phyloP scores from a whole-genome alignment of 768 basidiomycete species.

The Amanita pseudoporphyria region DNA sequence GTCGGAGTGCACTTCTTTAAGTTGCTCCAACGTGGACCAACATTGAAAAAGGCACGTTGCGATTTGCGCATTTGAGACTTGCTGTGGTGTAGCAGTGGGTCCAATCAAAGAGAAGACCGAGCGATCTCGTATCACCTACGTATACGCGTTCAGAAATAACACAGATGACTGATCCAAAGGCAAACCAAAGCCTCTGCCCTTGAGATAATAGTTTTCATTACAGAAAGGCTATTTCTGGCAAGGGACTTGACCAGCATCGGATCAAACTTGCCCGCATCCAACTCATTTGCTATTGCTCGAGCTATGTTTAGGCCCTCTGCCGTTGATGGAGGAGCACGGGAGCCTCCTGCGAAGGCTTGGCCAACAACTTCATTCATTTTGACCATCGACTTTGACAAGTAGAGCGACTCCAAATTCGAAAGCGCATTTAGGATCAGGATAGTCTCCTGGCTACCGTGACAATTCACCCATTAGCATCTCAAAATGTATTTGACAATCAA shows the following conservation, averaged over 20 bases:
- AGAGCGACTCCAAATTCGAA: slow-evolving; percentile 78
- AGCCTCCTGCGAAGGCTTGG: slow-evolving; percentile 66
- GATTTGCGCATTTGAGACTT: slow-evolving; percentile 66
- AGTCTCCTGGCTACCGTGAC: slow-evolving; percentile 69
- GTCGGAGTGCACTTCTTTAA: slow-evolving; percentile 59
- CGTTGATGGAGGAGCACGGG: slow-evolving; percentile 59
- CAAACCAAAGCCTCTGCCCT: slow-evolving; percentile 65
- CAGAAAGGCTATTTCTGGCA: slow-evolving; percentile 59
- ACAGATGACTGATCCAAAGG: background rate
- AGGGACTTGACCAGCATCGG: slow-evolving; percentile 76
- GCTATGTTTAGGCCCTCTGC: slow-evolving; percentile 73
- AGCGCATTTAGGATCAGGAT: slow-evolving; percentile 79
- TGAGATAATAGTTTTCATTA: slow-evolving; percentile 58
- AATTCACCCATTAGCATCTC: background rate
- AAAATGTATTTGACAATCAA: background rate
- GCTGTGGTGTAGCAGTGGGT: slow-evolving; percentile 70
- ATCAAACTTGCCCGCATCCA: slow-evolving; percentile 90
- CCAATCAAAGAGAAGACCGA: slow-evolving; percentile 68
- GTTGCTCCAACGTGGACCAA: slow-evolving; percentile 55
- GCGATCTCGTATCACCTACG: slow-evolving; percentile 67
- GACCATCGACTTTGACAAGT: slow-evolving; percentile 74
- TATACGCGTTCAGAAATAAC: background rate
- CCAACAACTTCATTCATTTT: slow-evolving; percentile 78
- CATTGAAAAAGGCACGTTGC: slow-evolving; percentile 75
- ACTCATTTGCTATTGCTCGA: slow-evolving; percentile 76